Base-by-base conservation (phyloP, 75 land plant species). In the Azolla pinnata region DNA sequence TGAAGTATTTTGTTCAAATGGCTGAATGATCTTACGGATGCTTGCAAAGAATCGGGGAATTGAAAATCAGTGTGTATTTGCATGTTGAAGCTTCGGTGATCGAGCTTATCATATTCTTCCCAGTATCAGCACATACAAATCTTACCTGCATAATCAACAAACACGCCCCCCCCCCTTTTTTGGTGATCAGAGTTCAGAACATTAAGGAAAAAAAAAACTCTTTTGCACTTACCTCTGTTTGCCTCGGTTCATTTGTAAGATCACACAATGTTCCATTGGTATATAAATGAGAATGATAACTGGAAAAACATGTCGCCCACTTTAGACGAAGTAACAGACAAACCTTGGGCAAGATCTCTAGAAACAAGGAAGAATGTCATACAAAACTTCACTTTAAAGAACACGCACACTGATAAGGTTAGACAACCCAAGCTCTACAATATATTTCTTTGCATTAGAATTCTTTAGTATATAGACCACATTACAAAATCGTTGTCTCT, bases 1-100 rank as follows among this genome's bases (percentile, higher is more conserved):
- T n/a, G n/a, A n/a, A n/a, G n/a, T n/a, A n/a, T n/a, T n/a, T n/a
- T n/a, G n/a, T n/a, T n/a, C n/a, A n/a, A n/a, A n/a, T n/a, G n/a
- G n/a, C n/a, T n/a, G n/a, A n/a, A n/a, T n/a, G n/a, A n/a, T n/a
- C 97, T 66, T 75, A 93, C 98, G 90, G 96, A 63, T 93, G 96
- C 51, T 81, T 81, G 96, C 98, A 93, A 29, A 93, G 85, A 66
- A 67, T 79, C 9, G 96, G 96, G 63, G 75, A 59, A 25, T 83
- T 86, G 38, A 93, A 60, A 26, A 85, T 81, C 51, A 93, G 65
- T 19, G 75, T 84, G 75, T 93, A 93, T 65, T 86, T 93, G 85
- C 98, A 93, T 1, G 96, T 87, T 9, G 98, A 81, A 58, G 84
- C 75, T 68, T 93, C 98, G 60, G 83, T 93, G 33, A 93, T 79